phyloP scores from a whole-genome alignment of 306 rosid genomes.

The Malus sieversii region DNA sequence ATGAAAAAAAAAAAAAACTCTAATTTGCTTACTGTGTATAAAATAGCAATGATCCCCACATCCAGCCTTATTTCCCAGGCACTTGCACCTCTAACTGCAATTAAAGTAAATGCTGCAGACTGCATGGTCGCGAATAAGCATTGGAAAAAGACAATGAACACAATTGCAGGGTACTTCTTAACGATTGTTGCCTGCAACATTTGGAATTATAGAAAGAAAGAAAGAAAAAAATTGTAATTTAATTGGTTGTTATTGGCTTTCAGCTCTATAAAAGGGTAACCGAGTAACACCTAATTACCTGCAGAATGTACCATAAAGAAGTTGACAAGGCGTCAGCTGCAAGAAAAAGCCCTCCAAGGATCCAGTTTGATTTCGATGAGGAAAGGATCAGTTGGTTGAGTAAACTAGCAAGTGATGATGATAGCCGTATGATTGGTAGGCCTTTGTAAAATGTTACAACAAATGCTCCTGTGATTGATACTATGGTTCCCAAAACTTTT shows the following conservation, averaged over 20 bases:
- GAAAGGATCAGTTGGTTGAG: not conserved
- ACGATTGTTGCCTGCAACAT: conserved; percentile 22
- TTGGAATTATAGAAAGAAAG: not conserved
- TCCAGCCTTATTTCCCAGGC: conserved; percentile 30
- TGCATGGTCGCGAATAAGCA: conserved; percentile 17
- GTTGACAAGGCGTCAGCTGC: conserved; percentile 11
- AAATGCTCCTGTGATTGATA: conserved; percentile 41
- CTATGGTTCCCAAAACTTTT: conserved; percentile 32
- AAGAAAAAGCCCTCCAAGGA: conserved; percentile 21
- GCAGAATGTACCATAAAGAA: conserved; percentile 32
- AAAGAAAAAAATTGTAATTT: no score
- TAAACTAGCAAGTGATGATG: not conserved
- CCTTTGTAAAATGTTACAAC: conserved; percentile 43
- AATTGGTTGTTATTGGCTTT: not conserved
- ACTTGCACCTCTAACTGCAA: conserved; percentile 21
- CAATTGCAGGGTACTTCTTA: conserved; percentile 29
- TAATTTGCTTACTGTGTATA: conserved; percentile 13
- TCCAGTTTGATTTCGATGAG: conserved; percentile 10
- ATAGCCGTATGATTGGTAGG: conserved; percentile 15
- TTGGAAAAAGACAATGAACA: conserved; percentile 16
- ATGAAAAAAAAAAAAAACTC: not conserved
- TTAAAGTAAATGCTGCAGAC: conserved; percentile 17
- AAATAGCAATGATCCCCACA: conserved; percentile 23
- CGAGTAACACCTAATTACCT: not conserved
- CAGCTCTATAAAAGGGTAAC: not conserved